Base-by-base conservation (phyloP, 2,329 filamentous ascomycete species). In the Pestalotiopsis sp. region DNA sequence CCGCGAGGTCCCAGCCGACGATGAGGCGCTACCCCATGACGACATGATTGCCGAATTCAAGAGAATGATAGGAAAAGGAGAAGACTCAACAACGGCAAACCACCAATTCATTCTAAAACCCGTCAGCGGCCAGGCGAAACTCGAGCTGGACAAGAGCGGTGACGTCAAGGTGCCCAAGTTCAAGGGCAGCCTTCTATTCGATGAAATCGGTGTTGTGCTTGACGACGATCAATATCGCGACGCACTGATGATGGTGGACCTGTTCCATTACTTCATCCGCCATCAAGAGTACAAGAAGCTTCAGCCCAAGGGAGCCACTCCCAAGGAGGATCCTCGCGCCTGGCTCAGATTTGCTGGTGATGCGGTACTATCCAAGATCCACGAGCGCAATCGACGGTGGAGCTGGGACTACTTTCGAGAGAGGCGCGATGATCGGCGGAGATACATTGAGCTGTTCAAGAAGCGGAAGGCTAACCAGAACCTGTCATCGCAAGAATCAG, bases 211-310 rank as follows among this genome's bases (percentile, higher is more conserved):
- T 65, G 91, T 99, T 72, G 93, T 98, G n/a, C 87, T 99, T 39
- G 97, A 99, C 74, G 95, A 99, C 73, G 90, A 98, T 73, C 96
- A 99, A 79, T 99, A 99, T 78, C 92, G 97, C 38, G 96, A 99
- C 81, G 94, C 92, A 4, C 83, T 99, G 69, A 99, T 99, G 96
- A 93, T 99, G 84, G 93, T 98, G 2, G 96, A 99, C 78, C 85
- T 98, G 2, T 99, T 99, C 84, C 96, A 99, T 80, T 98, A 97
- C 81, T 99, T 98, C 80, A 93, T 98, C 74, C 91, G 95, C 39
- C 96, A 99, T 73, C 96, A 98, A 79, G 95, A 99, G 79, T 98
- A 98, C 84, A 97, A 97, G 78, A 95, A 92, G 75, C 86, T 94
- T 69, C 94, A 97, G 75, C 96, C 96, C 4, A 96, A 97, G 77